A percentile compares a stretch with the other conserved stretches of the same genome.
Evolutionary conservation across 352 stramenopile species (phyloP).

Genomic region (Albugo candida): DNA sequence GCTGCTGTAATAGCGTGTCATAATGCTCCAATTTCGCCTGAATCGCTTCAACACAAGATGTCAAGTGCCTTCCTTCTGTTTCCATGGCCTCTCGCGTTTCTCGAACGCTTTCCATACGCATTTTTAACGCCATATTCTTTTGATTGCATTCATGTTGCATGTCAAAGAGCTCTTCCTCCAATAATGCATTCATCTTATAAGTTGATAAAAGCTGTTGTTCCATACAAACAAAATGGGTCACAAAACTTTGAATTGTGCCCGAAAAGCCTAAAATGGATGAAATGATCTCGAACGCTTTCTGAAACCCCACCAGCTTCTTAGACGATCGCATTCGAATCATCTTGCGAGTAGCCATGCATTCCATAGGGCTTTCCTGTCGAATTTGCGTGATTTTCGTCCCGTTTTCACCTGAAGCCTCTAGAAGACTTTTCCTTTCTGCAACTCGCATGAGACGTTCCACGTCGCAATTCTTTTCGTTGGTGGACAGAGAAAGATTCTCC

Average conservation of each 20-base stretch:
- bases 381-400: neutral
- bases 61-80: conserved; percentile 18
- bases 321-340: no score
- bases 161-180: conserved; percentile 24
- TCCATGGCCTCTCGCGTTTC: conserved; percentile 14
- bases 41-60: conserved; percentile 14
- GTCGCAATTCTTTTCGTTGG: conserved; percentile 42
- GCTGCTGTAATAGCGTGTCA: conserved; percentile 26
- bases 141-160: conserved; percentile 17
- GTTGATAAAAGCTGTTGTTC: conserved; percentile 47
- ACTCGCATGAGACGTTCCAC: conserved; percentile 26
- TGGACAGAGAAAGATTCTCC: conserved; percentile 24
- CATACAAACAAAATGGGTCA: conserved; percentile 23
- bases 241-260: conserved; percentile 14
- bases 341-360: no score
- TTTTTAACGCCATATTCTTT: conserved; percentile 13
- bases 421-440: neutral
- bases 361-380: no score
- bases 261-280: conserved; percentile 18
- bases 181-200: conserved; percentile 27
- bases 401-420: neutral
- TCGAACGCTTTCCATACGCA: conserved; percentile 16
- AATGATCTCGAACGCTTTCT: conserved; percentile 31
- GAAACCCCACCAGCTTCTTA: neutral
- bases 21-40: conserved; percentile 19